phyloP scores from a whole-genome alignment of 2,329 filamentous ascomycete genomes.

The Fusarium vanettenii region DNA sequence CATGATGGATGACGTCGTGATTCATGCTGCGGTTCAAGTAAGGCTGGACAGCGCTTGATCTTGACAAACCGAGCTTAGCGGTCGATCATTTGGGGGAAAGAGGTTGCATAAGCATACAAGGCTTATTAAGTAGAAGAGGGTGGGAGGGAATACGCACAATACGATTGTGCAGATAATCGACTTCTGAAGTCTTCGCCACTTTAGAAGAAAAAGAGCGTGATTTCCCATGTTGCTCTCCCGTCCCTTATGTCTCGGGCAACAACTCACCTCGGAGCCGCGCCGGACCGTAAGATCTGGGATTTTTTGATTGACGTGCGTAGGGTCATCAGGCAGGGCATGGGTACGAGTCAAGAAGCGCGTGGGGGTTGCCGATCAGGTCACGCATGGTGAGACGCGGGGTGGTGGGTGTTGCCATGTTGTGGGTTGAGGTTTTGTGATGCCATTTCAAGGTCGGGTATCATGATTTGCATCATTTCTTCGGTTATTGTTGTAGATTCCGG shows the following conservation, averaged over 20 bases:
- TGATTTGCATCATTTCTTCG: not conserved
- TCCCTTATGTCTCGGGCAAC: not conserved
- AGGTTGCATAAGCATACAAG: not conserved
- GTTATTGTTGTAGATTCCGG: not conserved
- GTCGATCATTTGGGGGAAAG: constrained; percentile 8
- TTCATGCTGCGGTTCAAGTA: not conserved
- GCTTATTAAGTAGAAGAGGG: not conserved
- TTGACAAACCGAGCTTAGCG: not conserved
- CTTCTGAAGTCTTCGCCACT: constrained; percentile 7
- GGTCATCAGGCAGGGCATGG: constrained; percentile 3
- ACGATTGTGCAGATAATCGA: not conserved
- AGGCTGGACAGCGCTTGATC: not conserved
- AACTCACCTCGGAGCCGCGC: not conserved
- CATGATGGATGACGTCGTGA: constrained; percentile 21
- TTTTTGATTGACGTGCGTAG: not conserved
- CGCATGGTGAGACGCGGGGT: not conserved
- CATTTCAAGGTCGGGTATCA: not conserved
- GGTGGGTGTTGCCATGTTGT: not conserved
- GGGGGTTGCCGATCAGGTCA: constrained; percentile 3
- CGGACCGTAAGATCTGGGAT: not conserved
- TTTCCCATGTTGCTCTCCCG: constrained; percentile 16
- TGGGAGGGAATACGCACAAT: not conserved
- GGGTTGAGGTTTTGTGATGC: constrained; percentile 1
- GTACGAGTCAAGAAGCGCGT: not conserved
- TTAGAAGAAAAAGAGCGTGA: not conserved